These are phyloP conservation scores for Nidularia pulvinata DNA, from an alignment of 768 basidiomycete species.

Conservation along the genomic window DNA sequence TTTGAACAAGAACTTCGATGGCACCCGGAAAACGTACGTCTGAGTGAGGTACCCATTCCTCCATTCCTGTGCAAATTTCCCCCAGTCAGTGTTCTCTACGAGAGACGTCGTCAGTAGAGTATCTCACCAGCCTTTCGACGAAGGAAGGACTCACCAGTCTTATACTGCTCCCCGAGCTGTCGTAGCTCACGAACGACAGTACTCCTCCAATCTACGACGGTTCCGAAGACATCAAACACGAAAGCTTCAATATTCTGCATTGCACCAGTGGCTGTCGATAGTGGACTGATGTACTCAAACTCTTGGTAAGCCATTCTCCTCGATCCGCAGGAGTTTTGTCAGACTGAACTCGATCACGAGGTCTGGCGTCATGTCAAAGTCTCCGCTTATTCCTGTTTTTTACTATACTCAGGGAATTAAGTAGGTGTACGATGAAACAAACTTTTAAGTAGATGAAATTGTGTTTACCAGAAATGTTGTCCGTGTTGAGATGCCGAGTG, in stretches of 20 bases:
- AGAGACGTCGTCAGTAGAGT: too few species aligned
- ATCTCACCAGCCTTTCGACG: background rate
- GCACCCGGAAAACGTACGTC: constrained; percentile 31
- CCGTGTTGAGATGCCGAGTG: too few species aligned
- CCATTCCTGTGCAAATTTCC: constrained; percentile 56
- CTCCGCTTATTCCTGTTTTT: too few species aligned
- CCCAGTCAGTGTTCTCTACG: constrained; percentile 33
- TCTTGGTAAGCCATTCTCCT: too few species aligned
- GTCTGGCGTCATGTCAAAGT: too few species aligned
- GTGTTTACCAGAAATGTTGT: too few species aligned
- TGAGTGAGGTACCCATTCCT: constrained; percentile 44
- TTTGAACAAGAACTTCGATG: background rate
- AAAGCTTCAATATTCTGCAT: constrained; percentile 35
- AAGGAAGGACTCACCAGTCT: constrained; percentile 13
- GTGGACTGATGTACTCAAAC: too few species aligned
- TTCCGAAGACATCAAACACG: constrained; percentile 51
- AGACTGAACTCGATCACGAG: too few species aligned
- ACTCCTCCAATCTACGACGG: constrained; percentile 45
- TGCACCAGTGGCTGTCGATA: constrained; percentile 18
- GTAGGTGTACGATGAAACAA: too few species aligned
- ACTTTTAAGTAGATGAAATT: too few species aligned
- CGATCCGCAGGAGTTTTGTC: too few species aligned
- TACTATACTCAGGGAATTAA: too few species aligned
- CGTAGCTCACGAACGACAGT: constrained; percentile 27
- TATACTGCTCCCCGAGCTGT: constrained; percentile 21